phyloP scores from a whole-genome alignment of 257 asterid species.

The Solanum bulbocastanum region DNA sequence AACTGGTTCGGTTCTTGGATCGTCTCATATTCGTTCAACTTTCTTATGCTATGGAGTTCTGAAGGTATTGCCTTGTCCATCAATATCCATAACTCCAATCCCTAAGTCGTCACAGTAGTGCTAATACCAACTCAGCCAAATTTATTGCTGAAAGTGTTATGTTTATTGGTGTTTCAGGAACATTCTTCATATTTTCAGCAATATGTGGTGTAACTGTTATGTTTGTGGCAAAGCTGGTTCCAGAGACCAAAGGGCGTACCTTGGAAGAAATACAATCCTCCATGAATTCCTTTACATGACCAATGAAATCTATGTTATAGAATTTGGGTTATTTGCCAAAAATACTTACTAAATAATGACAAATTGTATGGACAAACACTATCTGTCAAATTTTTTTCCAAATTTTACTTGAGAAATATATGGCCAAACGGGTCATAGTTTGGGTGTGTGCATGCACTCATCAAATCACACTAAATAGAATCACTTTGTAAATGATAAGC shows the following conservation, averaged over 20 bases:
- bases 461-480: neutral
- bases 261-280: slow-evolving; percentile 77
- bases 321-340: no score
- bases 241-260: slow-evolving; percentile 77
- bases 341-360: no score
- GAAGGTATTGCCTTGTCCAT: slow-evolving; percentile 32
- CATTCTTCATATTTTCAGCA: slow-evolving; percentile 54
- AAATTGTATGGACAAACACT: no score
- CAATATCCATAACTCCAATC: neutral
- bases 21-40: slow-evolving; percentile 64
- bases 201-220: slow-evolving; percentile 48
- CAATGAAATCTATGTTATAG: neutral
- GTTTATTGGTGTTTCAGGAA: slow-evolving; percentile 35
- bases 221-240: slow-evolving; percentile 55
- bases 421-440: no score
- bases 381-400: no score
- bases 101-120: neutral
- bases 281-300: slow-evolving; percentile 26
- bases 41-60: slow-evolving; percentile 65
- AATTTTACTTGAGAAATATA: no score
- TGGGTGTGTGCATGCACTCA: neutral
- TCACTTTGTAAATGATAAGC: neutral
- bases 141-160: neutral
- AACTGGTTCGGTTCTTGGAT: slow-evolving; percentile 89
- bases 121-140: neutral